phyloP scores from a whole-genome alignment of 1,284 basidiomycete species.

The Ceratobasidium sp. region DNA sequence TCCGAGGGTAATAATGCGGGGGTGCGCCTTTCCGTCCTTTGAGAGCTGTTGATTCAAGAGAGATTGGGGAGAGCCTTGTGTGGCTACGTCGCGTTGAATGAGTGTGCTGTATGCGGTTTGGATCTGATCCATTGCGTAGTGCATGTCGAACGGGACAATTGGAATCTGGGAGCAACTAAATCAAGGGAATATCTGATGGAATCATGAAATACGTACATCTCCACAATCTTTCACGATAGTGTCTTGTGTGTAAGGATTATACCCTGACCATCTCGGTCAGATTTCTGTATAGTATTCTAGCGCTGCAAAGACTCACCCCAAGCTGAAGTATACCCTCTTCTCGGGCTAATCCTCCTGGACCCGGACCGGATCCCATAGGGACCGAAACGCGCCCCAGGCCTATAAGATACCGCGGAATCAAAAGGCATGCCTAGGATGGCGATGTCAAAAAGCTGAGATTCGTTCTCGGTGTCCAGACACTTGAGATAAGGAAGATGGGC shows the following conservation, averaged over 20 bases:
- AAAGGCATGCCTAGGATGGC: conserved; percentile 84
- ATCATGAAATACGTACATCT: conserved; percentile 62
- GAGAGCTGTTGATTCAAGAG: conserved; percentile 61
- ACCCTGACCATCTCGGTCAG: conserved; percentile 60
- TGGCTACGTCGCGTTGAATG: conserved; percentile 64
- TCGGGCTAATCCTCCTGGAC: conserved; percentile 69
- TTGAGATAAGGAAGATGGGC: conserved; percentile 75
- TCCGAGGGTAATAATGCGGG: conserved; percentile 77
- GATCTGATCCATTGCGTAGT: conserved; percentile 79
- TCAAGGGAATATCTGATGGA: conserved; percentile 27
- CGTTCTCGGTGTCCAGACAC: conserved; percentile 68
- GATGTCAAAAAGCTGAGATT: conserved; percentile 70
- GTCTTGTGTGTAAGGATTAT: conserved; percentile 69
- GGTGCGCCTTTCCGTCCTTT: conserved; percentile 67
- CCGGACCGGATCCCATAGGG: conserved; percentile 83
- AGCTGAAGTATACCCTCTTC: conserved; percentile 42
- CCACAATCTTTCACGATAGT: conserved; percentile 80
- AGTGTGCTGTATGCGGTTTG: conserved; percentile 79
- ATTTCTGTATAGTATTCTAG: not conserved
- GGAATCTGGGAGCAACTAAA: conserved; percentile 70
- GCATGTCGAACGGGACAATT: conserved; percentile 76
- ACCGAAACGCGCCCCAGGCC: conserved; percentile 83
- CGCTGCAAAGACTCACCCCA: conserved; percentile 41
- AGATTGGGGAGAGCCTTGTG: conserved; percentile 49
- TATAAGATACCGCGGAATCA: conserved; percentile 76